Evolutionary conservation across 2,329 filamentous ascomycete genomes (phyloP).

Genomic region (Aspergillus clavatus): DNA sequence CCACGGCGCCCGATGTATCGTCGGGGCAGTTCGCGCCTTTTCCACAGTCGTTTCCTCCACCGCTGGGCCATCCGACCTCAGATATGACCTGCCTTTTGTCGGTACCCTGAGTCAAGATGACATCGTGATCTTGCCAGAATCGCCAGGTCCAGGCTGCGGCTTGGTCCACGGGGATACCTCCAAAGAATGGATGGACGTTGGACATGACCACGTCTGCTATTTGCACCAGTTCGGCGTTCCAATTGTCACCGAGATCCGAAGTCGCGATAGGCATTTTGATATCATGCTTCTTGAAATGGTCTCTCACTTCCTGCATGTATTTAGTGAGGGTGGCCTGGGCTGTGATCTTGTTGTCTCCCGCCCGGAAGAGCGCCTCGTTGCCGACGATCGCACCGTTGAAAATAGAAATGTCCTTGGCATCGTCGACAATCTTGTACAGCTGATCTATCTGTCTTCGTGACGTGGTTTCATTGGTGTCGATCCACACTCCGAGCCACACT

Average conservation of each 20-base stretch:
- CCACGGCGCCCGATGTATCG: constrained; percentile 61
- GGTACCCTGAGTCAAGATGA: constrained; percentile 55
- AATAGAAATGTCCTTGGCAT: constrained; percentile 39
- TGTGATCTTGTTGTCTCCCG: constrained; percentile 52
- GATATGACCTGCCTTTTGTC: constrained; percentile 73
- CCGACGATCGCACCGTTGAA: constrained; percentile 61
- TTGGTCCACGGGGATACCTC: constrained; percentile 62
- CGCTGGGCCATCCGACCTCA: constrained; percentile 86
- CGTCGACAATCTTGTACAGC: constrained; percentile 77
- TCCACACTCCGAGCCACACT: constrained; percentile 92
- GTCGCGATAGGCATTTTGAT: constrained; percentile 76
- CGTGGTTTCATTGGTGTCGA: constrained; percentile 76
- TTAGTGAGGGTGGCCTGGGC: constrained; percentile 58
- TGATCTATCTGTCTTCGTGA: constrained; percentile 75
- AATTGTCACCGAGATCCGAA: constrained; percentile 84
- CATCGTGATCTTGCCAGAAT: constrained; percentile 74
- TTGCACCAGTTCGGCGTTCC: constrained; percentile 64
- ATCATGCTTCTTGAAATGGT: constrained; percentile 63
- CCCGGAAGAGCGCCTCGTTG: constrained; percentile 59
- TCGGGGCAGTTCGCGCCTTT: constrained; percentile 52
- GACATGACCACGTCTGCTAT: constrained; percentile 87
- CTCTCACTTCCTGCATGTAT: constrained; percentile 63
- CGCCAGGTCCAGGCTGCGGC: constrained; percentile 75
- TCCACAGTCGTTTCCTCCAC: constrained; percentile 75
- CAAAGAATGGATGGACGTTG: constrained; percentile 96